phyloP scores from a whole-genome alignment of 176 grass and related monocot genomes.

The Themeda triandra region DNA sequence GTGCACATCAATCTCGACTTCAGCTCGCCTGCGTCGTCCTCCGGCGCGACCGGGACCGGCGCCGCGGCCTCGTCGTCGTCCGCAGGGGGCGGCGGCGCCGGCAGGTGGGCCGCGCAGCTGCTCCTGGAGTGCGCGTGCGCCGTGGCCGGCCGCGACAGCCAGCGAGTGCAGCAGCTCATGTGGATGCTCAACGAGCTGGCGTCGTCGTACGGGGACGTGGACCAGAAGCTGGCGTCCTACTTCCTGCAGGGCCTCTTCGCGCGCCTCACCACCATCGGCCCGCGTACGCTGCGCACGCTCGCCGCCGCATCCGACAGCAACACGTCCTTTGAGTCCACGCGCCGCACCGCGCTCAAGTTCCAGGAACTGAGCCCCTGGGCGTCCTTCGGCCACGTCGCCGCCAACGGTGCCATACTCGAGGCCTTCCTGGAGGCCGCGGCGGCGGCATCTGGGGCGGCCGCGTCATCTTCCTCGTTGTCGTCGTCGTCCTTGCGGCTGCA shows the following conservation, averaged over 20 bases:
- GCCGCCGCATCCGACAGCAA: conserved; percentile 57
- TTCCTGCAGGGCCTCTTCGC: conserved; percentile 82
- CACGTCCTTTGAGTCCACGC: conserved; percentile 76
- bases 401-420: conserved; percentile 82
- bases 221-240: conserved; percentile 90
- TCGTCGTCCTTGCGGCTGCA: conserved; percentile 45
- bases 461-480: not conserved
- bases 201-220: conserved; percentile 80
- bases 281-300: conserved; percentile 59
- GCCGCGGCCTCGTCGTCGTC: not conserved
- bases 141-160: conserved; percentile 61
- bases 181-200: conserved; percentile 98
- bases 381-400: conserved; percentile 85
- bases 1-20: conserved; percentile 81
- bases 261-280: conserved; percentile 65
- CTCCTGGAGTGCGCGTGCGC: conserved; percentile 70
- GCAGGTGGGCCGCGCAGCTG: conserved; percentile 58
- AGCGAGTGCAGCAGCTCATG: conserved; percentile 88
- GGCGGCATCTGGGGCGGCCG: too few relatives aligned
- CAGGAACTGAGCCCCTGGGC: conserved; percentile 95
- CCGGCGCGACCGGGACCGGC: not conserved
- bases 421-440: too few relatives aligned
- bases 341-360: conserved; percentile 73
- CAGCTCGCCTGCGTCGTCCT: conserved; percentile 62
- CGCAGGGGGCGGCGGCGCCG: too few relatives aligned